Evolutionary conservation across 1,284 basidiomycete genomes (phyloP), one percentile per base, ranked within the genome.

Genomic region (Sanghuangporus weigelae): DNA sequence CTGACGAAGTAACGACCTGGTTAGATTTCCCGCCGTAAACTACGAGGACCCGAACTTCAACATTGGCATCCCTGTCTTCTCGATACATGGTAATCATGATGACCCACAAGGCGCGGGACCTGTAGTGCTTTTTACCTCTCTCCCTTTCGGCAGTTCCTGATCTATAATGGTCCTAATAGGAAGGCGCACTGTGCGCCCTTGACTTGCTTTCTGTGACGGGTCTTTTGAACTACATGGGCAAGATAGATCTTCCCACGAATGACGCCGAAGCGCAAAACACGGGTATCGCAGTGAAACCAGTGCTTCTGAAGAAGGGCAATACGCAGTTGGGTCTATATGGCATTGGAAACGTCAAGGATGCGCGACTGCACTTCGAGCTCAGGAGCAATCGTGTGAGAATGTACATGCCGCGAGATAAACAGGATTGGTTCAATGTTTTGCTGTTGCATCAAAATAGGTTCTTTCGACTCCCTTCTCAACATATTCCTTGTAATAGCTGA

Each of bases 81-180:
- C 96, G 0, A 99, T 99, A 53, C 96, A 99, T 71, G 97, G 96
- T 49, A 99, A 99, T 72, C 97, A 99, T 74, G 97, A 99, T 72
- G 96, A 99, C 70, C 96, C 97, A 38, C 97, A 99, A 76, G 97
- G 96, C 23, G 89, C 95, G 11, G 95, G 95, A 12, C 83, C 92
- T 10, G 94, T 94, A 70, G 68, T 90, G 74, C 21, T 35, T 44
- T 31, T 40, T 59, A 42, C 48, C 21, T 14, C 65, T 35, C 56
- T 38, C 50, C 51, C 21, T 57, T 57, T 55, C 38, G 42, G 38
- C 66, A 60, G 6, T 54, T 56, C 58, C 48, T 35, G 35, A 7
- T 53, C 63, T 10, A 46, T 61, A 44, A 21, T 16, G 35, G 50
- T 39, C 59, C 7, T 36, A 58, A n/a, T 68, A 96, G 93, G 90